These are phyloP conservation scores for Gossypium anomalum DNA, from an alignment of 345 rosid species.

Conservation along the genomic window DNA sequence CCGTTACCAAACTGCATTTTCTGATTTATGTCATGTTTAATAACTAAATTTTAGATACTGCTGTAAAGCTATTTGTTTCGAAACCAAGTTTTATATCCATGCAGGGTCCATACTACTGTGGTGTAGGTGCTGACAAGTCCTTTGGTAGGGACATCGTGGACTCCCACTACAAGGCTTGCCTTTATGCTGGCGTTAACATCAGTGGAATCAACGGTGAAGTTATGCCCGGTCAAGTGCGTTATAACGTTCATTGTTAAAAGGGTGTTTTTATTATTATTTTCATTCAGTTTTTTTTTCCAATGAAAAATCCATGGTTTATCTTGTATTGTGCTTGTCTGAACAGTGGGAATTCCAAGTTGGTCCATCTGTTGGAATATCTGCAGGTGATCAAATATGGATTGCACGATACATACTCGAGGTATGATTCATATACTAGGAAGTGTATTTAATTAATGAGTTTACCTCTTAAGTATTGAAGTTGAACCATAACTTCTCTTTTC, in stretches of 20 bases:
- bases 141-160: slow-evolving; percentile 74
- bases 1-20: not conserved
- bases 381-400: slow-evolving; percentile 75
- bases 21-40: not conserved
- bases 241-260: not conserved
- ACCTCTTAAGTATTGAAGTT: not conserved
- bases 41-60: no score
- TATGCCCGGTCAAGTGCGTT: slow-evolving; percentile 73
- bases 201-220: slow-evolving; percentile 87
- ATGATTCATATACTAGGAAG: not conserved
- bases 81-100: not conserved
- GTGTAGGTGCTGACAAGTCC: slow-evolving; percentile 78
- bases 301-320: not conserved
- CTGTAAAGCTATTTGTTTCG: not conserved
- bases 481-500: not conserved
- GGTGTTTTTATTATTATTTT: not conserved
- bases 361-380: slow-evolving; percentile 63
- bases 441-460: not conserved
- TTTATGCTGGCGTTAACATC: slow-evolving; percentile 69
- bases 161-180: slow-evolving; percentile 82
- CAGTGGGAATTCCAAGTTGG: slow-evolving; percentile 95
- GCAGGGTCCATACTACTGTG: slow-evolving; percentile 88
- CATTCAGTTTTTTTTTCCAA: not conserved
- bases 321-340: not conserved
- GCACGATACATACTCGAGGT: slow-evolving; percentile 88